Evolutionary conservation across 345 rosid genomes (phyloP), one percentile per base, ranked within the genome.

Genomic region (Pistacia vera): DNA sequence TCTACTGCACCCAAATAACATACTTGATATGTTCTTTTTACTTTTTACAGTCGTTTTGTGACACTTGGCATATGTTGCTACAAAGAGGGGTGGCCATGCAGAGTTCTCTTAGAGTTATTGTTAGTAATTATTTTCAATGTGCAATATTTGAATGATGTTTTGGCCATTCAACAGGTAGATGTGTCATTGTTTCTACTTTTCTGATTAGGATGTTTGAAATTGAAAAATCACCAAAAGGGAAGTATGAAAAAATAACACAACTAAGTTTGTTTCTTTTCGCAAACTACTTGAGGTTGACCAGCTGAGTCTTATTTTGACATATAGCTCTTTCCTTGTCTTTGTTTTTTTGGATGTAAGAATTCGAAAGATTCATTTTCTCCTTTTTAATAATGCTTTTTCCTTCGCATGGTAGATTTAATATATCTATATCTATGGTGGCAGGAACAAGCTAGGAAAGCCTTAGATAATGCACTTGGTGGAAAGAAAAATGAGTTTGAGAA

Each of bases 391-490:
- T 54, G 51, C 18, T 59, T 25, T 67, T 44, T n/a, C 46, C 62
- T 25, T 8, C 9, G 13, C 8, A 54, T 28, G 10, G 2, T 69
- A 25, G 9, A 49, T 58, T 55, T 30, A 57, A 11, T 4, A 12
- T 75, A 66, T 57, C 10, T 60, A 1, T 75, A 22, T 73, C 12
- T 64, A 11, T 66, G 73, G 52, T 71, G 75, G 77, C 82, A 94
- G 97, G 98, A 95, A 18, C 93, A 87, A 89, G 99, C 98, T 73
- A 89, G 85, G 75, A 93, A 88, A 81, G 90, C 98, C 46, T 82
- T 95, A 81, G 98, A 95, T 77, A 86, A 84, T 58, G 99, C 99
- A 11, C 91, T 95, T 56, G 99, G 94, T 18, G 99, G 93, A 65
- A 93, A 93, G 92, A 93, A 90, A 75, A 82, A 70, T 72, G 99